Evolutionary conservation across 1,284 basidiomycete species (phyloP).

Genomic region (Melampsora americana): DNA sequence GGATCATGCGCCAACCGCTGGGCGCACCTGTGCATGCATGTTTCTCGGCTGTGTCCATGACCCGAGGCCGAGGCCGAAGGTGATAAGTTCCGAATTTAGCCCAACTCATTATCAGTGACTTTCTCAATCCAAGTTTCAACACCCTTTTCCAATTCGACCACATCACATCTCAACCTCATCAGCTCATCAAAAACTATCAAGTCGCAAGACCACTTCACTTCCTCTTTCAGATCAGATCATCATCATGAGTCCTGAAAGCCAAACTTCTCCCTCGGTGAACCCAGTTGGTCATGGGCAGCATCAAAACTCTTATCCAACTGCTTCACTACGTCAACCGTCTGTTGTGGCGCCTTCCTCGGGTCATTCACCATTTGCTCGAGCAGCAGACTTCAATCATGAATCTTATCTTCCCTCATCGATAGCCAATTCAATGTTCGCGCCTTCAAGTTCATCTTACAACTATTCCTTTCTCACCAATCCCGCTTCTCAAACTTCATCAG

Average conservation of each 20-base stretch:
- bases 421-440: slow-evolving; percentile 32
- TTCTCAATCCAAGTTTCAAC: too few species aligned
- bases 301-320: not conserved
- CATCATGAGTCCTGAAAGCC: not conserved
- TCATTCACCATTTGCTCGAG: slow-evolving; percentile 38
- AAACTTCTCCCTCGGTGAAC: not conserved
- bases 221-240: not conserved
- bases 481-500: not conserved
- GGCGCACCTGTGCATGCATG: too few species aligned
- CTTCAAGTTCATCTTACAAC: slow-evolving; percentile 37
- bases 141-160: too few species aligned
- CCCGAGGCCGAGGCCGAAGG: too few species aligned
- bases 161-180: too few species aligned
- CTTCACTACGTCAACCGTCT: slow-evolving; percentile 2
- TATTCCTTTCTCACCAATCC: slow-evolving; percentile 16
- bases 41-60: too few species aligned
- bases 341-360: slow-evolving; percentile 35
- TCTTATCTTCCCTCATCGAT: slow-evolving; percentile 42
- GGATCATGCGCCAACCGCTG: too few species aligned
- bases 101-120: too few species aligned
- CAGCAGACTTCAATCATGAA: slow-evolving; percentile 44
- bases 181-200: too few species aligned
- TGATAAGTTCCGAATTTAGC: too few species aligned
- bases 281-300: not conserved
- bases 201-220: not conserved